Base-by-base conservation (phyloP, 2,329 filamentous ascomycete genomes). In the Chaetomiaceae sp. region DNA sequence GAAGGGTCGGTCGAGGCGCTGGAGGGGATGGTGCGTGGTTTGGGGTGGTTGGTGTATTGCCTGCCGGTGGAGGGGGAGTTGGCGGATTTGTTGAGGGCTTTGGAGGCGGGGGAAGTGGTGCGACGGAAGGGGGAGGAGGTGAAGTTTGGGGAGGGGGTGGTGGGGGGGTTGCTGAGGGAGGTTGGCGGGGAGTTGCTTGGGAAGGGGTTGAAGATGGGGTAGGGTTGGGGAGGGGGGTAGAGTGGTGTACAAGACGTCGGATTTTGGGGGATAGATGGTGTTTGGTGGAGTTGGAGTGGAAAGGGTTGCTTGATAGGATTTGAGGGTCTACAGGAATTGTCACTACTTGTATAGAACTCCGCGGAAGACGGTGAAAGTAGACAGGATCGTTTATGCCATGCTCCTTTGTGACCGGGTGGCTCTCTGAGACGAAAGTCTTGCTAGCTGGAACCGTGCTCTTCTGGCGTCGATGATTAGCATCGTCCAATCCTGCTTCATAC, bases 31-130 rank as follows among this genome's bases (percentile, higher is more conserved):
- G 63, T 96, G 31, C 75, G 91, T 15, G 87, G 87, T 2, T 68
- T 95, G 17, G 92, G 91, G 0, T 81, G 90, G 60, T 67, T 96
- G 23, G 77, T 86, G 0, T 96, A 91, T 65, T 82, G 82, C 56
- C 80, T 83, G 2, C 81, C 84, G 5, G 64, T 83, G 33, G 81
- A 87, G 27, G 88, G 91, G 0, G 88, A 91, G 60, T 68, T 96
- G n/a, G 75, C 84, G 11, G 90, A 95, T 66, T 71, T 96, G n/a
- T 78, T 91, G 59, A 80, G 81, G 52, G 85, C 84, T 0, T 80
- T 96, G 76, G 90, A 91, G 66, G 88, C 90, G 0, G 75, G 78
- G 29, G 81, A 80, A 3, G 84, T 81, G 0, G 75, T 95, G 1
- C 54, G 76, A 33, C 72, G 65, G 1, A 89, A 86, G 69, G 76